These are phyloP conservation scores for Excoecaria agallocha DNA, from an alignment of 345 rosid genomes.

Conservation along the genomic window DNA sequence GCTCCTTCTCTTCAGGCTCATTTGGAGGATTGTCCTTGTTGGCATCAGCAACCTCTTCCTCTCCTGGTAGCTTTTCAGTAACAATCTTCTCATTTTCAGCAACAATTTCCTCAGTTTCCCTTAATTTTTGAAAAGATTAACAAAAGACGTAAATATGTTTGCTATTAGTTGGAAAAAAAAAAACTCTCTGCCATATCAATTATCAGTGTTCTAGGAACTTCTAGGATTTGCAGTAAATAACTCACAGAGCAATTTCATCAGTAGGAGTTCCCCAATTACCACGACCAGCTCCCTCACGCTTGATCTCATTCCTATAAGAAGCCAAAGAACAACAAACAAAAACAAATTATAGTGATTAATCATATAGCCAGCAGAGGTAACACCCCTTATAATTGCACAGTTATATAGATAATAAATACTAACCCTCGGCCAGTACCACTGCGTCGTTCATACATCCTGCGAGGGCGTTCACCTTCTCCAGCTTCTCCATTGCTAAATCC, in stretches of 20 bases:
- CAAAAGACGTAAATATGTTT: background rate
- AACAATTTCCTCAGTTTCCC: slow-evolving; percentile 66
- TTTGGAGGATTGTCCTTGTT: slow-evolving; percentile 58
- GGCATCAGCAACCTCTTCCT: slow-evolving; percentile 61
- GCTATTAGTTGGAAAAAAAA: background rate
- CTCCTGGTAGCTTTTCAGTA: slow-evolving; percentile 60
- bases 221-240: background rate
- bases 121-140: slow-evolving; percentile 28
- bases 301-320: slow-evolving; percentile 57
- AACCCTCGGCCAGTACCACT: slow-evolving; percentile 98
- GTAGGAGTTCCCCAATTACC: slow-evolving; percentile 91
- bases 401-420: slow-evolving; percentile 24
- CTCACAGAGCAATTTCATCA: slow-evolving; percentile 78
- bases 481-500: slow-evolving; percentile 57
- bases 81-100: slow-evolving; percentile 49
- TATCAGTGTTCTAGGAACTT: background rate
- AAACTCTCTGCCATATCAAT: no score
- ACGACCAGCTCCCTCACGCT: slow-evolving; percentile 90
- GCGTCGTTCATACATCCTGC: slow-evolving; percentile 68
- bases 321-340: background rate
- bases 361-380: no score
- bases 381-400: background rate
- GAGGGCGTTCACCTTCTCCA: slow-evolving; percentile 72
- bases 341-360: background rate
- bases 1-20: slow-evolving; percentile 73